These are phyloP conservation scores for Conticribra weissflogii DNA, from an alignment of 108 stramenopile species.

Conservation along the genomic window DNA sequence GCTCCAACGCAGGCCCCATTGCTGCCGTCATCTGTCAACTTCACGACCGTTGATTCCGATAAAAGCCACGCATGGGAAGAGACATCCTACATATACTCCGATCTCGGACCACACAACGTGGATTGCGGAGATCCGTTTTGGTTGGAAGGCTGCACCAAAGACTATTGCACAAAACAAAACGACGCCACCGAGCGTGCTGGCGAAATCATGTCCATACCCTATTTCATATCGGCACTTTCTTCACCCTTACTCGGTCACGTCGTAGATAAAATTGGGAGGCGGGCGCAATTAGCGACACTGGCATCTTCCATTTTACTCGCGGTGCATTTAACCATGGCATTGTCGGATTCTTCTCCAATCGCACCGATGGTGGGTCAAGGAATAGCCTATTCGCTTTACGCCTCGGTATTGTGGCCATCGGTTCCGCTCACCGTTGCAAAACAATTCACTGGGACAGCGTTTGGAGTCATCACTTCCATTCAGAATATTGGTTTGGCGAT, in stretches of 20 bases:
- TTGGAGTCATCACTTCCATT: conserved; percentile 62
- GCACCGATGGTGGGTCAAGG: conserved; percentile 62
- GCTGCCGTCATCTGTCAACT: conserved; percentile 29
- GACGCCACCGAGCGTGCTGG: conserved; percentile 53
- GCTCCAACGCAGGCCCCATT: conserved; percentile 15
- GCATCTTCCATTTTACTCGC: conserved; percentile 41
- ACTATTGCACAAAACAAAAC: conserved; percentile 46
- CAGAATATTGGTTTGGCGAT: conserved; percentile 71
- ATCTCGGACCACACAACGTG: conserved; percentile 38
- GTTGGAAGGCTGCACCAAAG: conserved; percentile 41
- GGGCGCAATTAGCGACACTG: conserved; percentile 52
- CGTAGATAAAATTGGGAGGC: conserved; percentile 61
- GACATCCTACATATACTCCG: conserved; percentile 22
- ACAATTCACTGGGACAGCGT: conserved; percentile 56
- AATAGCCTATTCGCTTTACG: conserved; percentile 61
- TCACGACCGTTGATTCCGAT: conserved; percentile 6
- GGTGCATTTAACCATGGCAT: conserved; percentile 55
- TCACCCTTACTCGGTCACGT: conserved; percentile 59
- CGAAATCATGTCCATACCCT: conserved; percentile 61
- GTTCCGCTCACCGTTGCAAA: conserved; percentile 62
- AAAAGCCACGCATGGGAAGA: conserved; percentile 22
- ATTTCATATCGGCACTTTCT: conserved; percentile 54
- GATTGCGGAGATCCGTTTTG: conserved; percentile 60
- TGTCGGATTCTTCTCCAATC: conserved; percentile 34
- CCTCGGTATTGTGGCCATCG: conserved; percentile 73